phyloP scores from a whole-genome alignment of 2,329 filamentous ascomycete genomes.

The Didymella lethalis region DNA sequence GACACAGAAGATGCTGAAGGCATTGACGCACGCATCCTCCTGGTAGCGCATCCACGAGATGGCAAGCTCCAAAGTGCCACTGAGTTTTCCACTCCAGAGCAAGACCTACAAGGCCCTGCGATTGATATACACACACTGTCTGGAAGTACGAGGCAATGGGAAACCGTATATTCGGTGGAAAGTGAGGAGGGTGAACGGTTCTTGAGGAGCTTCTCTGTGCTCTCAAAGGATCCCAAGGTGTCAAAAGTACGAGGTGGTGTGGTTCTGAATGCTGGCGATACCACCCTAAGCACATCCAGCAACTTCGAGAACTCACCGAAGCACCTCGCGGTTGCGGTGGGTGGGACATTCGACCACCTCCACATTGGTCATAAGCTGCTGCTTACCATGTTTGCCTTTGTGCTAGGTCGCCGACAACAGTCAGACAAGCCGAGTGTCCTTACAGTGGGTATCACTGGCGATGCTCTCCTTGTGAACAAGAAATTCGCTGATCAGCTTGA shows the following conservation, averaged over 20 bases:
- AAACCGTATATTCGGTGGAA: slow-evolving; percentile 69
- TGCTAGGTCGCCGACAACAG: slow-evolving; percentile 59
- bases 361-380: slow-evolving; percentile 97
- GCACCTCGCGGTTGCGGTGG: slow-evolving; percentile 76
- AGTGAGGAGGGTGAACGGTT: slow-evolving; percentile 70
- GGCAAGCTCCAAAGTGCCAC: slow-evolving; percentile 36
- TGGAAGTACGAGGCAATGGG: slow-evolving; percentile 65
- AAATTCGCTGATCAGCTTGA: slow-evolving; percentile 84
- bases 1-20: slow-evolving; percentile 72
- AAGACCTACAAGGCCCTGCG: slow-evolving; percentile 57
- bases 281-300: background rate
- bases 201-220: slow-evolving; percentile 56
- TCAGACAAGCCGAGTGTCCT: slow-evolving; percentile 60
- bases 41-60: slow-evolving; percentile 68
- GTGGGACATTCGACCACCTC: slow-evolving; percentile 95
- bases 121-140: slow-evolving; percentile 59
- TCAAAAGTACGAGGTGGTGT: slow-evolving; percentile 48
- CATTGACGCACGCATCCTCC: slow-evolving; percentile 77
- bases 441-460: slow-evolving; percentile 87
- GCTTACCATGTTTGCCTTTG: slow-evolving; percentile 82
- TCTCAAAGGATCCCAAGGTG: slow-evolving; percentile 42
- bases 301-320: slow-evolving; percentile 32
- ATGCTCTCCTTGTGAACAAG: slow-evolving; percentile 86
- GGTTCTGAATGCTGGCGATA: slow-evolving; percentile 24
- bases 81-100: slow-evolving; percentile 38